phyloP scores from a whole-genome alignment of 768 basidiomycete genomes.

The Rhodotorula toruloides region DNA sequence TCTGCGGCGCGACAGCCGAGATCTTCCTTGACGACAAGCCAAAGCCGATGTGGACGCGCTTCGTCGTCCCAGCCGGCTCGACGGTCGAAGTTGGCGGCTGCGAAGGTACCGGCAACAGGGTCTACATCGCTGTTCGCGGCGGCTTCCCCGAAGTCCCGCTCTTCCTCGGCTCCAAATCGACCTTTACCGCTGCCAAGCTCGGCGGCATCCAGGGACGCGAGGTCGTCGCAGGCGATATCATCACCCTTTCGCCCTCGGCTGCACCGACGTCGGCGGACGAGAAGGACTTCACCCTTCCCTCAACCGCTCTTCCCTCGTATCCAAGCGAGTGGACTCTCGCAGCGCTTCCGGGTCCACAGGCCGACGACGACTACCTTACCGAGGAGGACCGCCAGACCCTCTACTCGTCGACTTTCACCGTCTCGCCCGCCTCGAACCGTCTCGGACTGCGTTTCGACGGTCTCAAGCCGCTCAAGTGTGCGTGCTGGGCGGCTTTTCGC shows the following conservation, averaged over 20 bases:
- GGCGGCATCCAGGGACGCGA: slow-evolving; percentile 51
- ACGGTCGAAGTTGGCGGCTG: slow-evolving; percentile 51
- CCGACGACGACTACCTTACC: slow-evolving; percentile 57
- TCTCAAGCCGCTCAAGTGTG: slow-evolving; percentile 52
- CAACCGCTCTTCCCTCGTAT: slow-evolving; percentile 45
- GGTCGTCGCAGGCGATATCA: slow-evolving; percentile 54
- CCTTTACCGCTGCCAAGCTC: slow-evolving; percentile 40
- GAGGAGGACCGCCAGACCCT: slow-evolving; percentile 53
- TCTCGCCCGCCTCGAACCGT: slow-evolving; percentile 59
- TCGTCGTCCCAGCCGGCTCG: slow-evolving; percentile 52
- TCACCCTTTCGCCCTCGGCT: slow-evolving; percentile 49
- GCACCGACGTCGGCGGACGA: slow-evolving; percentile 39
- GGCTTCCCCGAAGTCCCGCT: slow-evolving; percentile 55
- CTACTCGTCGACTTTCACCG: slow-evolving; percentile 55
- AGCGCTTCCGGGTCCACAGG: slow-evolving; percentile 62
- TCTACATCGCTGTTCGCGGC: slow-evolving; percentile 58
- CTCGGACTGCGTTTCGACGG: slow-evolving; percentile 61
- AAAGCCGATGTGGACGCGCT: slow-evolving; percentile 54
- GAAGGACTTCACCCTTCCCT: slow-evolving; percentile 42
- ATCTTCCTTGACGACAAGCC: slow-evolving; percentile 51
- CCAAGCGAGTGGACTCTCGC: slow-evolving; percentile 54
- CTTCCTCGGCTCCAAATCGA: slow-evolving; percentile 63
- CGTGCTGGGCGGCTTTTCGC: no score
- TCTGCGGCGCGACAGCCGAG: slow-evolving; percentile 55
- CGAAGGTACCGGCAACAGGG: slow-evolving; percentile 52